Conservation (phyloP, 108 stramenopile species). For the Hondaea fermentalgiana region DNA sequence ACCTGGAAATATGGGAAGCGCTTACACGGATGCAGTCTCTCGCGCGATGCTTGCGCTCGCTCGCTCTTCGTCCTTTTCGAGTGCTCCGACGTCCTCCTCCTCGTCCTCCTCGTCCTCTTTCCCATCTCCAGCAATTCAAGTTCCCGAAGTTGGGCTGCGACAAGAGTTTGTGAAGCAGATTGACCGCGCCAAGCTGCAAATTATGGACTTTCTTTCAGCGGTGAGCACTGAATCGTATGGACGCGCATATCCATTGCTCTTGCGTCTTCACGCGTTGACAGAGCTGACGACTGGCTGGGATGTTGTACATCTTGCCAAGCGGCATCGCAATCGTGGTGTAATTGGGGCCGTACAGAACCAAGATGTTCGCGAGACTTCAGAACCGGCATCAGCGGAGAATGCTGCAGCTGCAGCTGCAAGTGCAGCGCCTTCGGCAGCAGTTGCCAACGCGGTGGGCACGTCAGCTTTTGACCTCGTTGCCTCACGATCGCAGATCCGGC, state of each 20-base stretch:
- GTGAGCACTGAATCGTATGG: constrained; percentile 30
- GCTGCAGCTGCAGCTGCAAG: neutral
- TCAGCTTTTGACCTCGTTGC: neutral
- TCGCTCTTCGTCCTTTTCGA: too few species aligned
- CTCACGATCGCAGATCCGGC: neutral
- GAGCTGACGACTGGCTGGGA: constrained; percentile 12
- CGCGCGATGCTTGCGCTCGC: neutral
- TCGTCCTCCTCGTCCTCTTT: too few species aligned
- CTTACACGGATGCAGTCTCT: neutral
- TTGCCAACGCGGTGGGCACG: neutral
- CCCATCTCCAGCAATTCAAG: neutral
- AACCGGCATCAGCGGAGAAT: neutral
- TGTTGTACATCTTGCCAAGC: neutral
- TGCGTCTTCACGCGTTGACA: constrained; percentile 13
- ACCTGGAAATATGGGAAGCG: neutral
- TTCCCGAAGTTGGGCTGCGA: neutral
- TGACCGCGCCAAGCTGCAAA: neutral
- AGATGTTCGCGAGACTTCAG: neutral
- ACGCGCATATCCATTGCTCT: constrained; percentile 17
- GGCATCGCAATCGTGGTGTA: neutral
- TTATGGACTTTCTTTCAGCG: constrained; percentile 18
- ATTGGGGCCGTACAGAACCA: neutral
- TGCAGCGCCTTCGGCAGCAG: neutral
- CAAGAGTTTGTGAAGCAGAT: neutral
- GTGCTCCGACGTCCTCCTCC: too few species aligned